phyloP scores from a whole-genome alignment of 306 rosid species.

The Cercis canadensis region DNA sequence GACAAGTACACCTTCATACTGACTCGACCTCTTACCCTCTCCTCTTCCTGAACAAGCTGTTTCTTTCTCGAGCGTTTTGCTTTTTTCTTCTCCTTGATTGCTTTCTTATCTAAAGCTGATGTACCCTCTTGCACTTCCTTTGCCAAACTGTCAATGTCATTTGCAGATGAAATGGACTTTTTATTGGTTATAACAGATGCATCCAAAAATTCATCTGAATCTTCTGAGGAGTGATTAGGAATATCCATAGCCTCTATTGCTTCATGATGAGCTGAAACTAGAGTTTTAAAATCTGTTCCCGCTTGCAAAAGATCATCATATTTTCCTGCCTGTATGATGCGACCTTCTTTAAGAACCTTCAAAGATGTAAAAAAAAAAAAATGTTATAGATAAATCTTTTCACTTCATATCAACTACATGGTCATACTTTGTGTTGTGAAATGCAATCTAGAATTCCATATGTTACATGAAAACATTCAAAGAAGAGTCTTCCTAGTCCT shows the following conservation, averaged over 20 bases:
- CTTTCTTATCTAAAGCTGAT: slow-evolving; percentile 71
- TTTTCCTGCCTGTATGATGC: slow-evolving; percentile 90
- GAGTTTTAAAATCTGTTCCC: slow-evolving; percentile 91
- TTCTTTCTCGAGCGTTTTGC: slow-evolving; percentile 82
- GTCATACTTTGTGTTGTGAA: slow-evolving; percentile 12
- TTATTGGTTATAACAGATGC: slow-evolving; percentile 55
- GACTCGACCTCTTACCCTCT: slow-evolving; percentile 98
- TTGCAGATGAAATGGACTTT: slow-evolving; percentile 52
- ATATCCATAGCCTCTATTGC: slow-evolving; percentile 99
- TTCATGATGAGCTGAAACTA: slow-evolving; percentile 96
- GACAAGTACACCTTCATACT: slow-evolving; percentile 98
- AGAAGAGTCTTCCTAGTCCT: slow-evolving; percentile 13
- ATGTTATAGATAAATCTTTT: slow-evolving; percentile 33
- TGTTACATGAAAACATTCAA: neutral
- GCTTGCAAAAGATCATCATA: slow-evolving; percentile 96
- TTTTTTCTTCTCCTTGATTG: slow-evolving; percentile 89
- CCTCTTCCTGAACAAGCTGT: slow-evolving; percentile 99
- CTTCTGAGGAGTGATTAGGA: slow-evolving; percentile 86
- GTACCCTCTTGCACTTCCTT: slow-evolving; percentile 91
- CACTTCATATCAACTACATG: slow-evolving; percentile 28
- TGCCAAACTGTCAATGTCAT: slow-evolving; percentile 67
- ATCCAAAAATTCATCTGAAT: slow-evolving; percentile 76
- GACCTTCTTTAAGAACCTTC: slow-evolving; percentile 94
- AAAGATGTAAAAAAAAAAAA: slow-evolving; percentile 39
- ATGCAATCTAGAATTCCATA: slow-evolving; percentile 9